Conservation (phyloP, 1,284 basidiomycete genomes). For the Cryptococcus sp. region DNA sequence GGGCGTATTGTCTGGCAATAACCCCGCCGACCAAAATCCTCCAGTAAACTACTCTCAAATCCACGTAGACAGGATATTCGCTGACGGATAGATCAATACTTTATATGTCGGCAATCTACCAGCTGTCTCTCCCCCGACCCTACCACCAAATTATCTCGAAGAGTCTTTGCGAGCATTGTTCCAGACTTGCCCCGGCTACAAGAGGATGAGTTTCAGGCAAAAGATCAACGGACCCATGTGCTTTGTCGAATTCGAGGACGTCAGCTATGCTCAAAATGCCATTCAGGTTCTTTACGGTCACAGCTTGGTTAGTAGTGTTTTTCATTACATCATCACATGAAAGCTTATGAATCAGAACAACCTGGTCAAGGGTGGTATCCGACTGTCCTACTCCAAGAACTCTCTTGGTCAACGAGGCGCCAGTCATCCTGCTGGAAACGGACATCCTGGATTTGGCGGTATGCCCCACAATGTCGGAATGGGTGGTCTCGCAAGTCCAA, state of each 20-base stretch:
- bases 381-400: slow-evolving; percentile 94
- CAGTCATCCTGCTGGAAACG: slow-evolving; percentile 30
- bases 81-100: slow-evolving; percentile 67
- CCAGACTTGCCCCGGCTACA: slow-evolving; percentile 71
- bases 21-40: slow-evolving; percentile 81
- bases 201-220: slow-evolving; percentile 87
- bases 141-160: slow-evolving; percentile 74
- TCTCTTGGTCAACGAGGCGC: slow-evolving; percentile 62
- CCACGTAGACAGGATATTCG: neutral
- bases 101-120: slow-evolving; percentile 92
- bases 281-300: slow-evolving; percentile 88
- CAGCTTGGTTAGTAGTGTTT: slow-evolving; percentile 55
- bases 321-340: neutral
- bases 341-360: slow-evolving; percentile 53
- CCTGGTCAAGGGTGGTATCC: slow-evolving; percentile 89
- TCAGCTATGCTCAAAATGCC: slow-evolving; percentile 74
- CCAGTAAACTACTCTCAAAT: slow-evolving; percentile 57
- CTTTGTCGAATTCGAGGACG: slow-evolving; percentile 95
- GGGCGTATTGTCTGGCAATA: slow-evolving; percentile 37
- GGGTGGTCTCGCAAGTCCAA: slow-evolving; percentile 30
- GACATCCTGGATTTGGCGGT: slow-evolving; percentile 35
- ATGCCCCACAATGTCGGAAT: slow-evolving; percentile 43
- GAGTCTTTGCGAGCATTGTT: slow-evolving; percentile 80
- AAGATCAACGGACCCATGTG: slow-evolving; percentile 98
- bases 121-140: slow-evolving; percentile 59